phyloP scores from a whole-genome alignment of 345 rosid genomes.

The Salix exigua region DNA sequence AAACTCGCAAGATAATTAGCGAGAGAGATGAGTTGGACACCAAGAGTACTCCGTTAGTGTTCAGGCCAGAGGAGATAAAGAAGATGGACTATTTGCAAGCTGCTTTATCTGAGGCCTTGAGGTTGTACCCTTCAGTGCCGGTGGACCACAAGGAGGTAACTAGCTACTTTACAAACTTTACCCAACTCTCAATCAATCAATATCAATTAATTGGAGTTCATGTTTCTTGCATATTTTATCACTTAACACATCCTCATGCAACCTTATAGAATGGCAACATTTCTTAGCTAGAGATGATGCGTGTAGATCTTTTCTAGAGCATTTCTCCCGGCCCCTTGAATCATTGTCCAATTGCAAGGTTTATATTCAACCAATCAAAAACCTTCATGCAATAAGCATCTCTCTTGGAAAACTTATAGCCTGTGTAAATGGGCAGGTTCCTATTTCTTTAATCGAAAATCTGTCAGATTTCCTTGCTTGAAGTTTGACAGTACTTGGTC shows the following conservation, averaged over 20 bases:
- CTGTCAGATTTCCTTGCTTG: background rate
- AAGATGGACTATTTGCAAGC: slow-evolving; percentile 97
- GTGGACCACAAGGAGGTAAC: slow-evolving; percentile 98
- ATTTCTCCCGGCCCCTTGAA: background rate
- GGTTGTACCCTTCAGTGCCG: slow-evolving; percentile 94
- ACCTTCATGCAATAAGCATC: background rate
- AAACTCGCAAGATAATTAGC: slow-evolving; percentile 47
- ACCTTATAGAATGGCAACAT: background rate
- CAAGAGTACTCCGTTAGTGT: slow-evolving; percentile 30
- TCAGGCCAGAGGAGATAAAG: slow-evolving; percentile 79
- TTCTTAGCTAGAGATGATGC: background rate
- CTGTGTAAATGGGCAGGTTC: background rate
- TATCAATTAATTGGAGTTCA: background rate
- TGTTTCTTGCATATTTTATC: background rate
- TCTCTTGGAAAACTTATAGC: background rate
- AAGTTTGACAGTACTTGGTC: background rate
- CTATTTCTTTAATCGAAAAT: background rate
- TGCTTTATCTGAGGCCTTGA: slow-evolving; percentile 83
- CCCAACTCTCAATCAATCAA: background rate
- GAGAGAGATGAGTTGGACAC: slow-evolving; percentile 38
- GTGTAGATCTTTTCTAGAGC: background rate
- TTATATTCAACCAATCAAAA: background rate
- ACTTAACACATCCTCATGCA: background rate
- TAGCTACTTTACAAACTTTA: background rate
- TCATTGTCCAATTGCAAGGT: background rate